Conservation (phyloP, 805 yeast genomes). For the Ogataea ganodermae region DNA sequence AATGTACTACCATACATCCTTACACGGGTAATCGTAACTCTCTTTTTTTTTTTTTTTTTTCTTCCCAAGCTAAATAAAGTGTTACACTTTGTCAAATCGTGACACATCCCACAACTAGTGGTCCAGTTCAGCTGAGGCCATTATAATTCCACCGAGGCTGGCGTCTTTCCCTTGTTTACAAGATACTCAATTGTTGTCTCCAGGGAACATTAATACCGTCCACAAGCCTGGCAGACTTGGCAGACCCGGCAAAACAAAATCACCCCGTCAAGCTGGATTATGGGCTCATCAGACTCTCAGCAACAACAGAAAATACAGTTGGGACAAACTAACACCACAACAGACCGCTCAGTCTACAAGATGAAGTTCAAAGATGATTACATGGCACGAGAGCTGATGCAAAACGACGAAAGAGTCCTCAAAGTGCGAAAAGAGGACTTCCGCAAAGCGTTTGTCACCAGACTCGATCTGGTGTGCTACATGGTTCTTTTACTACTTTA, state of each 20-base stretch:
- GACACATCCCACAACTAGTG: no score
- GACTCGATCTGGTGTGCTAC: constrained; percentile 39
- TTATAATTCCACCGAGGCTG: no score
- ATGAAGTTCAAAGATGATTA: constrained; percentile 21
- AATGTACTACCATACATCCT: not conserved
- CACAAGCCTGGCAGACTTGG: no score
- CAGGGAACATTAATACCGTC: no score
- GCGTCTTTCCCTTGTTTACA: no score
- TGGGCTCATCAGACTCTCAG: not conserved
- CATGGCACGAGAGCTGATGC: constrained; percentile 37
- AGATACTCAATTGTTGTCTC: no score
- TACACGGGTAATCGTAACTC: not conserved
- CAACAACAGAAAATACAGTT: not conserved
- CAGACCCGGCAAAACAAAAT: no score
- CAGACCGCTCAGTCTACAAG: constrained; percentile 2
- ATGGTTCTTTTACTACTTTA: constrained; percentile 41
- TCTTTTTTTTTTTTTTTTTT: no score
- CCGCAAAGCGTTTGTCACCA: constrained; percentile 37
- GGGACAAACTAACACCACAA: not conserved
- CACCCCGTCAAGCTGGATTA: no score
- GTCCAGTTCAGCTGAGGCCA: no score
- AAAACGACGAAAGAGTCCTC: constrained; percentile 42
- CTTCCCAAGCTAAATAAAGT: no score
- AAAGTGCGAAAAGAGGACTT: constrained; percentile 47
- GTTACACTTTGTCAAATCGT: no score